Evolutionary conservation across 208 protist species (phyloP).

Genomic region (Wallacemonas rigidus): DNA sequence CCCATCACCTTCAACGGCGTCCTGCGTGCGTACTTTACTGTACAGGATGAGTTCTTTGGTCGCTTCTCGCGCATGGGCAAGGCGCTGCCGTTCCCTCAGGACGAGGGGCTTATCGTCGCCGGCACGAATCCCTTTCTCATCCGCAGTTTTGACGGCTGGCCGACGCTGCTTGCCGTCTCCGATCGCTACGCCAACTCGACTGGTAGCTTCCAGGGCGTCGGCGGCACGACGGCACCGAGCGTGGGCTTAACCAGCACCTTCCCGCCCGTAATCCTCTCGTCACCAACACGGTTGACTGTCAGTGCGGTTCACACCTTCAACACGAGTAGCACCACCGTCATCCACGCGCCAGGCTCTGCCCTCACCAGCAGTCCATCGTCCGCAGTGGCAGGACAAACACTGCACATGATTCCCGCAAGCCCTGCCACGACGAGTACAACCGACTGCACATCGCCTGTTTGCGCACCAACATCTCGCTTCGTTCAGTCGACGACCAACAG

Average conservation of each 20-base stretch:
- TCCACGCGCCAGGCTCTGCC: too few relatives aligned
- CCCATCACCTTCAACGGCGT: slow-evolving; percentile 74
- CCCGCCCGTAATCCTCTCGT: too few relatives aligned
- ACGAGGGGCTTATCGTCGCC: slow-evolving; percentile 61
- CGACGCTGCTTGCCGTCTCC: slow-evolving; percentile 61
- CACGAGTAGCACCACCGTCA: too few relatives aligned
- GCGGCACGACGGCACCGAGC: neutral
- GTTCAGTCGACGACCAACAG: neutral
- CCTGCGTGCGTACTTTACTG: slow-evolving; percentile 81
- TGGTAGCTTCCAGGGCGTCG: slow-evolving; percentile 28
- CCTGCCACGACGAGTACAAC: too few relatives aligned
- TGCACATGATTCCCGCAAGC: too few relatives aligned
- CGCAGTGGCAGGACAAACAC: too few relatives aligned
- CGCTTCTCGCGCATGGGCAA: slow-evolving; percentile 70
- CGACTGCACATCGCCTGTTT: too few relatives aligned
- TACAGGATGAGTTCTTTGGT: slow-evolving; percentile 73
- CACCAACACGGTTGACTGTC: too few relatives aligned
- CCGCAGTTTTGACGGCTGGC: slow-evolving; percentile 79
- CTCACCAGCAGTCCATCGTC: too few relatives aligned
- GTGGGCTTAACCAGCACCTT: too few relatives aligned
- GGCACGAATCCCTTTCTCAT: slow-evolving; percentile 85
- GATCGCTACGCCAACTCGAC: slow-evolving; percentile 37
- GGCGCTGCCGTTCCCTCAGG: slow-evolving; percentile 53
- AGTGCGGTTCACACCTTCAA: too few relatives aligned
- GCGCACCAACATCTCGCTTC: too few relatives aligned